Evolutionary conservation across 768 basidiomycete genomes (phyloP), one percentile per base, ranked within the genome.

Genomic region (Dioszegia aurantiaca): DNA sequence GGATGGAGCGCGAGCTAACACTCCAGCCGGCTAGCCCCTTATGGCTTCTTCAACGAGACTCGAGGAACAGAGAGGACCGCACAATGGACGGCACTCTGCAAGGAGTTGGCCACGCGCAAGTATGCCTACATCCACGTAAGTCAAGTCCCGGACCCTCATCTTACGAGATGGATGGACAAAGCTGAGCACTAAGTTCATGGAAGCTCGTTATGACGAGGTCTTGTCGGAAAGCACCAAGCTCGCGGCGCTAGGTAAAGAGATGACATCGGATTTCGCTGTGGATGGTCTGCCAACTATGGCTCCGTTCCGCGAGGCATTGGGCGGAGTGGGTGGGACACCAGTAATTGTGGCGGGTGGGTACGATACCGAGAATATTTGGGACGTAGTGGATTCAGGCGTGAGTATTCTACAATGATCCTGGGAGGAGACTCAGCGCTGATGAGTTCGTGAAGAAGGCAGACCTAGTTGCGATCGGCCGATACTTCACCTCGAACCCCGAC

Each of bases 401-500:
- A 37, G 48, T 39, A 9, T 4, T n/a, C 33, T 16, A 14, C 54
- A 19, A 21, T n/a, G 12, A 19, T 14, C 23, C 45, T n/a, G n/a
- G n/a, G n/a, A n/a, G 36, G 36, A 27, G 26, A 59, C 16, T 8
- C 8, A 11, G 11, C 14, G 42, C 44, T 56, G 55, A 56, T 33
- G 17, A 6, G n/a, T n/a, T n/a, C n/a, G 36, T 14, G 16, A 14
- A 39, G 36, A 57, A 43, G 37, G 48, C 48, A 33, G 48, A 51
- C 48, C 30, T 51, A 19, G 48, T 51, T 19, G 48, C 48, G 48
- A 21, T 51, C 9, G 48, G 48, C n/a, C 48, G 48, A 51, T 51
- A 41, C 49, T 53, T 59, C 37, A 59, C 51, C 36, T 37, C 56
- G 10, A 62, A 62, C 42, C 61, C 61, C 2, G 61, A 62, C 33